Evolutionary conservation across 139 green algal genomes (phyloP).

Genomic region (Mesotaenium endlicherianum): DNA sequence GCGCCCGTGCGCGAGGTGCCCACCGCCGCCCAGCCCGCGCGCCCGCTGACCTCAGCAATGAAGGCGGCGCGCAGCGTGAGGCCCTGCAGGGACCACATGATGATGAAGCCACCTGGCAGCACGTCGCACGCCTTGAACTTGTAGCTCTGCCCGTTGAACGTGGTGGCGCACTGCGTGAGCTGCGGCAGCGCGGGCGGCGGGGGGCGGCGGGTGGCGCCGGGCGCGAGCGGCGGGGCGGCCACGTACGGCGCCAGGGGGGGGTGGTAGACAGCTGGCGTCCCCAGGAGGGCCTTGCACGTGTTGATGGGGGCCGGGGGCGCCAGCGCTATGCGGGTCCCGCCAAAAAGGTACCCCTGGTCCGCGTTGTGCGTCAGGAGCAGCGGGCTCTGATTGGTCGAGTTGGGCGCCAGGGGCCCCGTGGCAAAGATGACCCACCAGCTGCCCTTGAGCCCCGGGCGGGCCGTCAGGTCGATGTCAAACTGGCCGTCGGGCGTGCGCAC

Average conservation of each 20-base stretch:
- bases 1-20: not conserved
- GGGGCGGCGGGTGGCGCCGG: not conserved
- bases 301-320: not conserved
- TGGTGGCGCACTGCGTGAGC: not conserved
- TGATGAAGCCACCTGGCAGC: conserved; percentile 8
- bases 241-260: conserved; percentile 16
- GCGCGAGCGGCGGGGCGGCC: not conserved
- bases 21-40: not conserved
- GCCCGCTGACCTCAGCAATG: not conserved
- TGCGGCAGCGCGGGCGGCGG: conserved; percentile 1
- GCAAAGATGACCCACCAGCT: conserved; percentile 27
- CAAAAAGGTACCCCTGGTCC: not conserved
- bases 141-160: not conserved
- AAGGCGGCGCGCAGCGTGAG: conserved; percentile 1
- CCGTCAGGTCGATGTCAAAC: conserved; percentile 13
- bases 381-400: not conserved
- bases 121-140: not conserved
- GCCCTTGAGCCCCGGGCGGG: not conserved
- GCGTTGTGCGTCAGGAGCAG: conserved; percentile 9
- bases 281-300: not conserved
- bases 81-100: conserved; percentile 14
- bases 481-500: not conserved
- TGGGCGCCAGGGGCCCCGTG: conserved; percentile 3
- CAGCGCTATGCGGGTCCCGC: conserved; percentile 12
- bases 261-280: conserved; percentile 6